Conservation (phyloP, 2,329 filamentous ascomycete genomes). For the Graphilbum sp. region DNA sequence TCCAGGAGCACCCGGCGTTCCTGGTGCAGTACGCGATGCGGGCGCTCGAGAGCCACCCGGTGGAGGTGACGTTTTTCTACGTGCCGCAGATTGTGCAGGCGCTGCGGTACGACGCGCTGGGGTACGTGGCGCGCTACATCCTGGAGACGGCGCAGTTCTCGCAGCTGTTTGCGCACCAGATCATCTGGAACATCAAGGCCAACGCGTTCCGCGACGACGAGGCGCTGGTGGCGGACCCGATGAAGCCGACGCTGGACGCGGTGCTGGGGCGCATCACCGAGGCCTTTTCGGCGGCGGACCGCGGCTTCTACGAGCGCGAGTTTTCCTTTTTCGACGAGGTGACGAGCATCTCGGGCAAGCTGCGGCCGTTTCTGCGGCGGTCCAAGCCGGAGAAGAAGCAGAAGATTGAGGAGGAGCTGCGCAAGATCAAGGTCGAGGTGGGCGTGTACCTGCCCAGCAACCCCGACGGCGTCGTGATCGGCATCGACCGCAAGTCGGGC, state of each 20-base stretch:
- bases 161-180: slow-evolving; percentile 96
- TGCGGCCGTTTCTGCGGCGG: slow-evolving; percentile 82
- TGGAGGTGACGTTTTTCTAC: slow-evolving; percentile 98
- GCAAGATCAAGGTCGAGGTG: slow-evolving; percentile 92
- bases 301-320: slow-evolving; percentile 79
- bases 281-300: slow-evolving; percentile 66
- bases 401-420: slow-evolving; percentile 96
- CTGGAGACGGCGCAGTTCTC: slow-evolving; percentile 93
- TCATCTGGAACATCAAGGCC: slow-evolving; percentile 99
- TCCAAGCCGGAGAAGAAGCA: slow-evolving; percentile 95
- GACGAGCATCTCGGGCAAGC: slow-evolving; percentile 84
- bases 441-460: slow-evolving; percentile 96
- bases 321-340: slow-evolving; percentile 98
- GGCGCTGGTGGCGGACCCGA: slow-evolving; percentile 71
- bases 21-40: slow-evolving; percentile 95
- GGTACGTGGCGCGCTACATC: slow-evolving; percentile 93
- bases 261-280: slow-evolving; percentile 73
- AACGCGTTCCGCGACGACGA: slow-evolving; percentile 98
- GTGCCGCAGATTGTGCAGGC: slow-evolving; percentile 96
- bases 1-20: slow-evolving; percentile 81
- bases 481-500: slow-evolving; percentile 93
- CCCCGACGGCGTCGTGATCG: slow-evolving; percentile 90
- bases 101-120: slow-evolving; percentile 78
- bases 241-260: slow-evolving; percentile 84
- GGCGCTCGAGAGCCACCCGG: slow-evolving; percentile 78